Evolutionary conservation across 2,329 filamentous ascomycete genomes (phyloP).

Genomic region (Paecilomyces variotii): DNA sequence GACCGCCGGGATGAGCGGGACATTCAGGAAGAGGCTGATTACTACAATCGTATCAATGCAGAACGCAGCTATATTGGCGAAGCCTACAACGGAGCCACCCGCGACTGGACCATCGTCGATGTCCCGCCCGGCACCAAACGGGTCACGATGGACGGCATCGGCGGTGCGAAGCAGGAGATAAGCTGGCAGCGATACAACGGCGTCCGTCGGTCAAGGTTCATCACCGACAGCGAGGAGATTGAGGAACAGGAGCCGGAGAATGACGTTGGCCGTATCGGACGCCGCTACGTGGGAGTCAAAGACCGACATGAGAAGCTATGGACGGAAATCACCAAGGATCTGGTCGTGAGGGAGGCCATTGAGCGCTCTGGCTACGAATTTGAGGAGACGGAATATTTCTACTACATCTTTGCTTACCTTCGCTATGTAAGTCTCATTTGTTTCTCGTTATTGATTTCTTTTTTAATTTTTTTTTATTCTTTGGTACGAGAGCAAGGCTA

Average conservation of each 20-base stretch:
- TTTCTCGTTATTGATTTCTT: neutral
- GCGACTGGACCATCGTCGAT: conserved; percentile 74
- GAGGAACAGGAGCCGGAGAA: conserved; percentile 44
- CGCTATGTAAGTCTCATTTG: conserved; percentile 60
- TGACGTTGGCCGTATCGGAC: conserved; percentile 34
- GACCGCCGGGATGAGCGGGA: conserved; percentile 33
- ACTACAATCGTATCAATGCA: conserved; percentile 59
- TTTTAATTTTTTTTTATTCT: conserved; percentile 1
- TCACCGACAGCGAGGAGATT: conserved; percentile 57
- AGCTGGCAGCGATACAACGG: conserved; percentile 75
- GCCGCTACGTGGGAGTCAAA: conserved; percentile 34
- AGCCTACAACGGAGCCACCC: conserved; percentile 64
- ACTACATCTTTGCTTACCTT: conserved; percentile 88
- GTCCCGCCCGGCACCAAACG: conserved; percentile 75
- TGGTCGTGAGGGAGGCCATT: conserved; percentile 80
- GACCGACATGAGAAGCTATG: conserved; percentile 59
- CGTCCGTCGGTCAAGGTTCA: conserved; percentile 64
- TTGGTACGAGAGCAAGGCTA: neutral
- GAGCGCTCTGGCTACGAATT: conserved; percentile 77
- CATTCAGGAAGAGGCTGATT: conserved; percentile 48
- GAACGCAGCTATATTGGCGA: conserved; percentile 65
- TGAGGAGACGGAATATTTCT: conserved; percentile 83
- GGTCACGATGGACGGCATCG: conserved; percentile 72
- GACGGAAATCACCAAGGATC: conserved; percentile 94
- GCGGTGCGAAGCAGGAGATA: conserved; percentile 66